Base-by-base conservation (phyloP, 768 basidiomycete species). In the Russula lepida region DNA sequence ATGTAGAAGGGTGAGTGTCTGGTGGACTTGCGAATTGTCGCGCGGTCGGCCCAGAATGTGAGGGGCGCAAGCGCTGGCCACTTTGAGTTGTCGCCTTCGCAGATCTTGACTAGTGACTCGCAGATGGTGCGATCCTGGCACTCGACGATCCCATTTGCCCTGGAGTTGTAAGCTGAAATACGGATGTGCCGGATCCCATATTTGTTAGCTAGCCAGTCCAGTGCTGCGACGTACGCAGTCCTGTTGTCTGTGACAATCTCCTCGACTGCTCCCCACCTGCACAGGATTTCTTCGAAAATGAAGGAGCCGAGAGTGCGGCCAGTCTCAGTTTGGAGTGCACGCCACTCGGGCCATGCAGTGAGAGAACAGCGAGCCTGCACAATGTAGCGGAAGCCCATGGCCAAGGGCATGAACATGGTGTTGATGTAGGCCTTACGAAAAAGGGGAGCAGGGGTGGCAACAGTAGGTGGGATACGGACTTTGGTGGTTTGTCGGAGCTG, bases 111-210 rank as follows among this genome's bases (percentile, higher is more conserved):
- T 0, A 78, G 41, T 0, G 71, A 71, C 59, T 76, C 72, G 12
- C 75, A 41, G 52, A 53, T 53, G 4, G 52, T 53, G 46, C 64
- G 50, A n/a, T 73, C 71, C 3, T 63, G 66, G 0, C 67, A 47
- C n/a, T 79, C 73, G 0, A 78, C 67, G 0, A 73, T 60, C 0
- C 79, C 71, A n/a, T 75, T 75, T 3, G 69, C 74, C 53, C 69
- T 67, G 1, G 69, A 71, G 56, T 77, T 76, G 56, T 75, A 76
- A 1, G 70, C 64, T 1, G 70, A 73, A 12, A 76, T 73, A 0
- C 60, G 30, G 39, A 75, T 64, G 15, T 74, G 74, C 6, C 56
- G 63, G 8, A 71, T 68, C 1, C 61, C 47, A 9, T 39, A 50
- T 6, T 19, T 7, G 11, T 19, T 19, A 2, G 48, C 48, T n/a